Conservation (phyloP, 306 rosid genomes). For the Vigna angularis region DNA sequence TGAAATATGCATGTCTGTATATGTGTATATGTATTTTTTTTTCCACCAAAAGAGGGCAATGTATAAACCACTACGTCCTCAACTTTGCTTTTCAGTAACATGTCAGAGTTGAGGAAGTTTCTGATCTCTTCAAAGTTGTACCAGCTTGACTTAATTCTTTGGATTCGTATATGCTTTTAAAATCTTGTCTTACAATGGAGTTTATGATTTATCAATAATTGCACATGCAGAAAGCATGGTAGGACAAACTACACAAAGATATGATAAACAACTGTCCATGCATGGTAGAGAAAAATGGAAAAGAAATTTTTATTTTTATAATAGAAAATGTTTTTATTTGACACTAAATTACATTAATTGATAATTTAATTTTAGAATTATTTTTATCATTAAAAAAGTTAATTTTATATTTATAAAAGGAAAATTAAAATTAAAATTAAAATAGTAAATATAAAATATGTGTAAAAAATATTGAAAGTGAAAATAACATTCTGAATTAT, state of each 20-base stretch:
- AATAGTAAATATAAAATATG: no score
- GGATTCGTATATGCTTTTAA: constrained; percentile 33
- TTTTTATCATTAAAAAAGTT: no score
- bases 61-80: not conserved
- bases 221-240: constrained; percentile 46
- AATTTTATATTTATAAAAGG: no score
- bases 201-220: constrained; percentile 33
- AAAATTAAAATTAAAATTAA: no score
- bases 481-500: no score
- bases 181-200: constrained; percentile 26
- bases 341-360: no score
- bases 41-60: not conserved
- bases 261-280: not conserved
- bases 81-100: constrained; percentile 13
- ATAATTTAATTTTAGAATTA: no score
- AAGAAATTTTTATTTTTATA: not conserved
- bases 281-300: constrained; percentile 1
- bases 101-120: constrained; percentile 52
- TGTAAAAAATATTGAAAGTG: no score
- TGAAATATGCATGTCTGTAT: not conserved
- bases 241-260: not conserved
- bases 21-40: not conserved
- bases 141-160: constrained; percentile 36
- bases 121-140: constrained; percentile 53
- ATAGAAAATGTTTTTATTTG: no score